Conservation (phyloP, 441 rosid species). For the Populus tomentosa region DNA sequence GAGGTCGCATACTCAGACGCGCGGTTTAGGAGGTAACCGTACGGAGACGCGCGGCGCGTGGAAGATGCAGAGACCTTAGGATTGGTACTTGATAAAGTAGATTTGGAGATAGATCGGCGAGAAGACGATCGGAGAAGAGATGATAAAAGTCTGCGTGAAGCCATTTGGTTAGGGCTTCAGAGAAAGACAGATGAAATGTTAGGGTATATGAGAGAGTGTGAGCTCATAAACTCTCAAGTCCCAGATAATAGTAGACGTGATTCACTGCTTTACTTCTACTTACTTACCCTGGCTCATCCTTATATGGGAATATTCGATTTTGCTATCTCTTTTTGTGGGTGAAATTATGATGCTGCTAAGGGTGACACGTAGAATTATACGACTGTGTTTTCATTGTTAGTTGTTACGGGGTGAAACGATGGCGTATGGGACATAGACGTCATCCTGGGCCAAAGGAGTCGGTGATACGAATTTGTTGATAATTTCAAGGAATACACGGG, state of each 20-base stretch:
- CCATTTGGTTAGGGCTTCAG: conserved; percentile 53
- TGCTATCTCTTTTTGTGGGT: not conserved
- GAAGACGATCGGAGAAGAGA: conserved; percentile 72
- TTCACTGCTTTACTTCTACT: conserved; percentile 8
- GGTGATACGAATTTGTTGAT: not conserved
- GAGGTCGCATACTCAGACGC: conserved; percentile 68
- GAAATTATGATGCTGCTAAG: not conserved
- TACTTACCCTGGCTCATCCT: not conserved
- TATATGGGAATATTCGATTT: not conserved
- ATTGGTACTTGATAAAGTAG: conserved; percentile 23
- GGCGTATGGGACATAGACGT: not conserved
- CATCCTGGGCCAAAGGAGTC: not conserved
- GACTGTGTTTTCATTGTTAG: not conserved
- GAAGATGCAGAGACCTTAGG: conserved; percentile 15
- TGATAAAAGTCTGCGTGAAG: conserved; percentile 73
- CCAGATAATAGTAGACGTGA: not conserved
- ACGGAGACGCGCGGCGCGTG: conserved; percentile 54
- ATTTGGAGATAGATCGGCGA: conserved; percentile 55
- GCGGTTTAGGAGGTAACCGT: conserved; percentile 51
- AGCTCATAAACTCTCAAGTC: not conserved
- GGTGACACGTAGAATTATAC: not conserved
- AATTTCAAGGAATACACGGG: not conserved
- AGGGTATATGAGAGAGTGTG: conserved; percentile 34
- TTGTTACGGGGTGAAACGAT: not conserved
- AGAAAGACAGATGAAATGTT: not conserved